Evolutionary conservation across 148 eudicot species (phyloP), one percentile per base, ranked within the genome.

Genomic region (Vaccinium macrocarpon): DNA sequence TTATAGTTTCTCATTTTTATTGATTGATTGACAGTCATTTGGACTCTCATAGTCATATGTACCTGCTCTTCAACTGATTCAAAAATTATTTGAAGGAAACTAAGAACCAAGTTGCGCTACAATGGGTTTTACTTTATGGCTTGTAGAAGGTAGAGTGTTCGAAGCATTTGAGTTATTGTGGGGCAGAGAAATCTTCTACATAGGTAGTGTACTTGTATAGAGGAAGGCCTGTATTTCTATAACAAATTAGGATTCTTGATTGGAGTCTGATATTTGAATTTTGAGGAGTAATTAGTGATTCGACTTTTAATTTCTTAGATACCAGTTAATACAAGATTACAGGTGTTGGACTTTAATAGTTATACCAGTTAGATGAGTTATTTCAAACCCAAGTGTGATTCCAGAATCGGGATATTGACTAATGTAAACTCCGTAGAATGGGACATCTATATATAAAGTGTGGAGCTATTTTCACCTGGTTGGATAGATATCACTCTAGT

Each of bases 61-160:
- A 29, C 76, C 48, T 72, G 49, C n/a, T 72, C 74, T 72, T 72
- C 46, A 72, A 59, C 76, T 13, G 76, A 29, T 72, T 35, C 32
- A 8, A 72, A 35, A 72, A 42, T 8, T 19, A 42, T 74, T 64
- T 23, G 71, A 23, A 74, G 78, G 51, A 15, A 19, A 15, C 51
- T 74, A 35, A 16, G 78, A 74, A 74, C 10, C 6, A 19, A 74
- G 25, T 8, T 29, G 29, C 79, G 23, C 79, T 38, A 76, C 14
- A 76, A 76, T 76, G 51, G n/a, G 55, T 49, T 35, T 35, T 79
- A 46, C 42, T 56, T 79, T 18, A 53, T 79, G 7, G 32, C 8
- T 32, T 35, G 12, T 35, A 56, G 15, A 55, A 79, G 49, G 12
- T 9, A 35, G 66, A 79, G 82, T 13, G 35, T 56, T 18, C 38